Evolutionary conservation across 2,329 filamentous ascomycete species (phyloP), one percentile per base, ranked within the genome.

Genomic region (Colletotrichum euphorbiae): DNA sequence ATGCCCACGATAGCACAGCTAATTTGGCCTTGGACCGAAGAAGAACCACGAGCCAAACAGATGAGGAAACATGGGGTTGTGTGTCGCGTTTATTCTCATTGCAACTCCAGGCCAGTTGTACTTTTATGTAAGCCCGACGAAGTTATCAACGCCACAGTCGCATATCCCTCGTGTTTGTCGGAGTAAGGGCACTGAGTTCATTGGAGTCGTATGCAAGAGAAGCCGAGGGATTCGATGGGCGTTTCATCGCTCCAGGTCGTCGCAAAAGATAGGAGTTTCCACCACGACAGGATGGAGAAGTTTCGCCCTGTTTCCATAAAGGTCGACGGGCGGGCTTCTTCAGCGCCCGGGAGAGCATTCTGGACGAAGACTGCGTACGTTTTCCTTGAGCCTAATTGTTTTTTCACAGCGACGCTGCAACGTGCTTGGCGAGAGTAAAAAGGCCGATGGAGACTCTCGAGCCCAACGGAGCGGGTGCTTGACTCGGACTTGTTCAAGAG

Each of bases 231-330:
- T 61, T 64, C 52, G 15, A 31, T 28, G 13, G 28, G 31, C 38
- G 52, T 67, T 67, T 57, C 64, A 67, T 62, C 33, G 21, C 19
- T 38, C n/a, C n/a, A n/a, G n/a, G n/a, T n/a, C 24, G 58, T 40
- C 33, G 58, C 31, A 33, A 48, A 17, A 50, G 50, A 67, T 43
- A 19, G 40, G 40, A 40, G 48, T 19, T 33, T 15, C 43, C 15
- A 55, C 46, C 11, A 17, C 48, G n/a, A 48, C 48, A 48, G 48
- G 45, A n/a, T 19, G 28, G 36, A 42, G 33, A 62, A 28, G 42
- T 19, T 21, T 48, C 21, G 15, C 33, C 42, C 33, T 21, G 28
- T 36, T 28, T 31, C 42, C n/a, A 9, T 28, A 28, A 24, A 43
- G 15, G 50, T 62, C 48, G 50, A 62, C 42, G 12, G 24, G 31